phyloP scores from a whole-genome alignment of 495 filamentous ascomycete species.

The Podospora comata region DNA sequence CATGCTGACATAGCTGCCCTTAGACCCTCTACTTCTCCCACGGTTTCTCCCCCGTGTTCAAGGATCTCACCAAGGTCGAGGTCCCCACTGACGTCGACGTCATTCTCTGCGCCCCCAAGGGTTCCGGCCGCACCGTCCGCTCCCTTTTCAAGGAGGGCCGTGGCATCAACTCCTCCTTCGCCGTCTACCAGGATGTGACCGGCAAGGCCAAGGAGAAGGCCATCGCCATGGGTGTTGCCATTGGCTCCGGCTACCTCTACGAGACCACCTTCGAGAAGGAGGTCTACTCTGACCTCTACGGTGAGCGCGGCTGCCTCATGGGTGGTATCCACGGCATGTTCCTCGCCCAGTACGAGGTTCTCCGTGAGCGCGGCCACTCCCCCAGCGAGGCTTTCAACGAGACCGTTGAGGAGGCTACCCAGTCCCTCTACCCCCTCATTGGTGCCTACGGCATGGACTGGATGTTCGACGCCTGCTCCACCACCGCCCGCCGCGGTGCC shows the following conservation, averaged over 20 bases:
- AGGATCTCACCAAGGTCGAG: conserved; percentile 97
- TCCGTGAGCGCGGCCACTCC: conserved; percentile 94
- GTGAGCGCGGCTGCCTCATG: conserved; percentile 99
- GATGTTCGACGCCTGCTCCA: conserved; percentile 99
- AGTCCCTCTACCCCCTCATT: conserved; percentile 95
- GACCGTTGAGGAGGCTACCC: conserved; percentile 98
- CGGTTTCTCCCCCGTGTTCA: conserved; percentile 99
- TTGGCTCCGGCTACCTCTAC: conserved; percentile 97
- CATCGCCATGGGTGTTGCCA: conserved; percentile 91
- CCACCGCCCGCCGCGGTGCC: conserved; percentile 94
- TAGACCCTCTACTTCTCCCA: conserved; percentile 99
- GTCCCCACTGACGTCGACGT: conserved; percentile 93
- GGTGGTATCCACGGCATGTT: conserved; percentile 99
- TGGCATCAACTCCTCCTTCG: conserved; percentile 98
- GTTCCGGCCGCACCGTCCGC: conserved; percentile 96
- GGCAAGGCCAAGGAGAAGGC: conserved; percentile 98
- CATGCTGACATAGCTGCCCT: conserved; percentile 12
- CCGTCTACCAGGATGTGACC: conserved; percentile 97
- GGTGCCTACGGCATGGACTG: conserved; percentile 98
- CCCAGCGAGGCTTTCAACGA: conserved; percentile 99
- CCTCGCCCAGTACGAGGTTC: conserved; percentile 99
- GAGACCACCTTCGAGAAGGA: conserved; percentile 99
- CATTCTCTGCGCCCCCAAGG: conserved; percentile 98
- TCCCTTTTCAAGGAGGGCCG: conserved; percentile 96
- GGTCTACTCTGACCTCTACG: conserved; percentile 98